A percentile compares a stretch with the other conserved stretches of the same genome.
Conservation (phyloP, 2,329 filamentous ascomycete species). For the Botrytis deweyae region DNA sequence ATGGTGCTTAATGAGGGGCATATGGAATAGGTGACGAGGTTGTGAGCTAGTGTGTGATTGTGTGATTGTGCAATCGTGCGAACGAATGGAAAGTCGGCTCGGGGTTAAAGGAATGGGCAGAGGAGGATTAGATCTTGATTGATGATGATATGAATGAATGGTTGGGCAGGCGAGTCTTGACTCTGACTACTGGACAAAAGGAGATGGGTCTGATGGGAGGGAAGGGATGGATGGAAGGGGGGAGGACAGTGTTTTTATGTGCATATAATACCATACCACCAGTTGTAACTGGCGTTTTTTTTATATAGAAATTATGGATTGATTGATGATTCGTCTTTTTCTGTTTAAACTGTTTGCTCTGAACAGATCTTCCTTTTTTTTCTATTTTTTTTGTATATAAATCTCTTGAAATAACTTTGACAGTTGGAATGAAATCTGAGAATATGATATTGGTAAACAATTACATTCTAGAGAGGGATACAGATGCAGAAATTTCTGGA, state of each 20-base stretch:
- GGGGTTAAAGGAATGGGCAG: too few relatives aligned
- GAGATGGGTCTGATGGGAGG: neutral
- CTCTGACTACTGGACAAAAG: neutral
- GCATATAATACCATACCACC: slow-evolving; percentile 16
- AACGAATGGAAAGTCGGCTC: neutral
- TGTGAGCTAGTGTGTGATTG: neutral
- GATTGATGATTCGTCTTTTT: neutral
- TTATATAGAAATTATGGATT: neutral
- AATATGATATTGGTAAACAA: accelerated
- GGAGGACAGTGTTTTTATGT: slow-evolving; percentile 5
- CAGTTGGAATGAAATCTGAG: too few relatives aligned
- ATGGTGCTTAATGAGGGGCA: slow-evolving; percentile 89
- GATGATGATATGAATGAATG: slow-evolving; percentile 1
- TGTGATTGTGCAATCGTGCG: too few relatives aligned
- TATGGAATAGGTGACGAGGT: slow-evolving; percentile 30
- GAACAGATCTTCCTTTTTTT: neutral
- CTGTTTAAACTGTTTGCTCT: neutral
- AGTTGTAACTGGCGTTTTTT: neutral
- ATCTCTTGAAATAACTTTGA: too few relatives aligned
- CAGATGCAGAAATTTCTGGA: too few relatives aligned
- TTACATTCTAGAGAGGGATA: too few relatives aligned
- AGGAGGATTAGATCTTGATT: neutral
- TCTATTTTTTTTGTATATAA: too few relatives aligned
- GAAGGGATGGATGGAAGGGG: neutral
- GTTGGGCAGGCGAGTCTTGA: neutral